Evolutionary conservation across 2,329 filamentous ascomycete species (phyloP).

Genomic region (Arthrobotrys entomopaga): DNA sequence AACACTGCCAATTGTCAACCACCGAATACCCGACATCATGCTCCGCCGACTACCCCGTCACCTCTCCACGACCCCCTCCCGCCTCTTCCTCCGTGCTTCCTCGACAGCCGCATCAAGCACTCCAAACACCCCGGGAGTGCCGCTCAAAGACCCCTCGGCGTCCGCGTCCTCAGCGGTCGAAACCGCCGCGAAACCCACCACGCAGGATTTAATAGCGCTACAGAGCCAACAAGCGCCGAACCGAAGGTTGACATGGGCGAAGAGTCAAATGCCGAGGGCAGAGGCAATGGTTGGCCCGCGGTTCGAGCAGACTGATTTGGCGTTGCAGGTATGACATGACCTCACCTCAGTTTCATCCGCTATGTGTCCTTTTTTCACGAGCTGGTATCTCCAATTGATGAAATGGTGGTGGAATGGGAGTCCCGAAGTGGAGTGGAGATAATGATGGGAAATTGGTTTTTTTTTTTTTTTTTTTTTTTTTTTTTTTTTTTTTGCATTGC

Average conservation of each 20-base stretch:
- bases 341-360: too few relatives aligned
- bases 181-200: conserved; percentile 18
- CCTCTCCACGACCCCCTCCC: conserved; percentile 13
- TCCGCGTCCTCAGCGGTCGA: conserved; percentile 26
- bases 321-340: conserved; percentile 76
- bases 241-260: conserved; percentile 80
- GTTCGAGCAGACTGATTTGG: conserved; percentile 97
- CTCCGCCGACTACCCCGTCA: conserved; percentile 46
- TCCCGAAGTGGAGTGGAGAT: too few relatives aligned
- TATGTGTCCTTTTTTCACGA: too few relatives aligned
- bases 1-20: not conserved
- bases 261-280: conserved; percentile 82
- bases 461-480: too few relatives aligned
- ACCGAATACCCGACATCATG: conserved; percentile 19
- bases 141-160: conserved; percentile 12
- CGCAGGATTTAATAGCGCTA: conserved; percentile 27
- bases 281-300: conserved; percentile 91
- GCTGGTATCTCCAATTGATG: too few relatives aligned
- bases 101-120: conserved; percentile 27
- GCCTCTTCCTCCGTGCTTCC: conserved; percentile 19
- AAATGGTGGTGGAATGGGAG: too few relatives aligned
- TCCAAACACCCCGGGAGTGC: conserved; percentile 12
- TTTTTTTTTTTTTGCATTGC: too few relatives aligned
- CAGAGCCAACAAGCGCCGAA: conserved; percentile 85
- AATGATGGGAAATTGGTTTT: too few relatives aligned